These are phyloP conservation scores for Populus tremula DNA, from an alignment of 345 rosid genomes.

Conservation along the genomic window DNA sequence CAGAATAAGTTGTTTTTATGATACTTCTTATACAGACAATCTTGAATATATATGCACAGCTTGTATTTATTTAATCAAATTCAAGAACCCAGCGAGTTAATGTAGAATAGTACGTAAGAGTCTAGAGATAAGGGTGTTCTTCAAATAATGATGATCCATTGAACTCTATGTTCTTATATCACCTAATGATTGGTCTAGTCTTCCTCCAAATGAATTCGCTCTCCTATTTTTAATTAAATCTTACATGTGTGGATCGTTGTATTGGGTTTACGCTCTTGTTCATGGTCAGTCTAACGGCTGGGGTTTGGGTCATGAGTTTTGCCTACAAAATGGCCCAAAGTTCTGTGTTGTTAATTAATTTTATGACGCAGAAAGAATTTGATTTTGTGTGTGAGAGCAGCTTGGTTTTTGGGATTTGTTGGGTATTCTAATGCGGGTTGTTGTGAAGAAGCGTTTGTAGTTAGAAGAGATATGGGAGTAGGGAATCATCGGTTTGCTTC, in stretches of 20 bases:
- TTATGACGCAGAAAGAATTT: not conserved
- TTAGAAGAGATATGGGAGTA: constrained; percentile 27
- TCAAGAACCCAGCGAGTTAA: constrained; percentile 9
- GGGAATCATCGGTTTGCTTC: constrained; percentile 32
- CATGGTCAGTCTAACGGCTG: constrained; percentile 6
- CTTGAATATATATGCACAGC: constrained; percentile 3
- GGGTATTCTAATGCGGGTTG: constrained; percentile 33
- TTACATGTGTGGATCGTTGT: constrained; percentile 10
- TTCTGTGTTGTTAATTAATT: no score
- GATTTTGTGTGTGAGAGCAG: constrained; percentile 8
- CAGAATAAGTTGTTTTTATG: constrained; percentile 7
- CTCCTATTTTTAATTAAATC: constrained; percentile 43
- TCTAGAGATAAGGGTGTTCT: constrained; percentile 31
- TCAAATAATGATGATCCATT: constrained; percentile 6
- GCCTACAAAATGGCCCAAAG: no score
- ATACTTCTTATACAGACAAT: not conserved
- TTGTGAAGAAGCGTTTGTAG: constrained; percentile 29
- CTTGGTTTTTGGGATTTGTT: constrained; percentile 21
- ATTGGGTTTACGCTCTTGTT: not conserved
- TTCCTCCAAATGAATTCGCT: constrained; percentile 38
- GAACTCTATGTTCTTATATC: constrained; percentile 29
- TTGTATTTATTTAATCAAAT: constrained; percentile 5
- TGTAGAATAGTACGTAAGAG: constrained; percentile 9
- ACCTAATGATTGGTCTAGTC: constrained; percentile 23
- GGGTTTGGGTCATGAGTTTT: not conserved